Base-by-base conservation (phyloP, 2,329 filamentous ascomycete genomes). In the Intubia oerlemansii region DNA sequence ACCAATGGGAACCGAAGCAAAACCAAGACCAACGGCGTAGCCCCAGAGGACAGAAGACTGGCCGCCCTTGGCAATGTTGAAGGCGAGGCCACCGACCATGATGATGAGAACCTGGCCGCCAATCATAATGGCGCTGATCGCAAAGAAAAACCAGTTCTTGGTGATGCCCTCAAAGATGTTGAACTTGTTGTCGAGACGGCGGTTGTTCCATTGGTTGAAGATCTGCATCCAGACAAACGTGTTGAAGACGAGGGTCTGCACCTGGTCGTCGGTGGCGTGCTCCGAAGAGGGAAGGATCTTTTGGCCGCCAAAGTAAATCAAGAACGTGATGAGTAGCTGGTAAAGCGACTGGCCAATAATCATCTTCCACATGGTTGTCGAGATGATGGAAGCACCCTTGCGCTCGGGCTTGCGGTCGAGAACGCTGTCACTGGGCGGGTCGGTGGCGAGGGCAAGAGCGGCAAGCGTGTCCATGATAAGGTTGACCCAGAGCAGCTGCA, bases 151-250 rank as follows among this genome's bases (percentile, higher is more conserved):
- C 53, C 63, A 76, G 49, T 95, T 95, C 45, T 66, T 66, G 16
- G 62, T 62, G 34, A 95, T 65, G 31, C 81, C 81, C 46, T 93
- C 85, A 35, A 95, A 85, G 36, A 95, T 82, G 52, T 95, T 95
- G 60, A 92, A 84, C 31, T 71, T 66, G 52, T 95, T 95, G 49
- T 95, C 85, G 31, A 95, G 61, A 10, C 85, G 80, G 34, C 85
- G 80, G 53, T 91, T 92, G 57, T 95, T 95, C 65, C 90, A 79
- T 46, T 91, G 77, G 52, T 95, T 95, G 58, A 95, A 95, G 41
- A 95, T 90, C 43, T 95, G 85, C 84, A 95, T 93, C 85, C 85
- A 95, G 30, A 93, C 85, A 46, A 95, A 95, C 0, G 81, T 88
- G 56, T 95, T 95, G 63, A 95, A 95, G 7, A 95, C 78, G 27